These are phyloP conservation scores for Leptodontidium sp. DNA, from an alignment of 2,329 filamentous ascomycete genomes.

Conservation along the genomic window DNA sequence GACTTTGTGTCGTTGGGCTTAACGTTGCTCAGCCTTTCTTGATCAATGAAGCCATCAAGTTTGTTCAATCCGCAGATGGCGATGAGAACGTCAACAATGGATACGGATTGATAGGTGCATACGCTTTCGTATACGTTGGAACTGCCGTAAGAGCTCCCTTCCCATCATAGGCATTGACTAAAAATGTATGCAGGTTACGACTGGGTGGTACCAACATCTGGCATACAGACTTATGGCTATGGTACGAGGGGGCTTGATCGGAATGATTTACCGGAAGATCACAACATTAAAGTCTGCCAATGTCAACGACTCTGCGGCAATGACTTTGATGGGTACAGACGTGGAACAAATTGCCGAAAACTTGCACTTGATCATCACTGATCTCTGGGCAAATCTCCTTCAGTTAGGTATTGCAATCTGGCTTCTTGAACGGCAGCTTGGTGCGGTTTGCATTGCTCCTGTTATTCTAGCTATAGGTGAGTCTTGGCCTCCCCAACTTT, in stretches of 20 bases:
- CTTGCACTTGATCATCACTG: constrained; percentile 2
- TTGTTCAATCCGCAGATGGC: constrained; percentile 1
- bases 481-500: background rate
- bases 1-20: constrained; percentile 29
- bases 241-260: constrained; percentile 14
- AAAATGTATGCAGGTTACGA: background rate
- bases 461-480: constrained; percentile 14
- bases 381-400: constrained; percentile 17
- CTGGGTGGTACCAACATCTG: constrained; percentile 19
- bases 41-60: constrained; percentile 16
- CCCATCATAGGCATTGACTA: background rate
- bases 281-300: constrained; percentile 2
- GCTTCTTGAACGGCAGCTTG: constrained; percentile 9
- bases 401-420: constrained; percentile 14
- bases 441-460: constrained; percentile 12
- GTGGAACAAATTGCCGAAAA: constrained; percentile 19
- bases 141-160: constrained; percentile 6
- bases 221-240: constrained; percentile 15
- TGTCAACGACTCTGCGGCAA: constrained; percentile 16
- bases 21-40: constrained; percentile 27
- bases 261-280: constrained; percentile 21
- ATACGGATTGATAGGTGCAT: constrained; percentile 25
- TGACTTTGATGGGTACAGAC: constrained; percentile 53
- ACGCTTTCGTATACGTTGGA: constrained; percentile 21
- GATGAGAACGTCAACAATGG: constrained; percentile 13